Evolutionary conservation across 2,329 filamentous ascomycete species (phyloP), one percentile per base, ranked within the genome.

Genomic region (Drechslerella dactyloides): DNA sequence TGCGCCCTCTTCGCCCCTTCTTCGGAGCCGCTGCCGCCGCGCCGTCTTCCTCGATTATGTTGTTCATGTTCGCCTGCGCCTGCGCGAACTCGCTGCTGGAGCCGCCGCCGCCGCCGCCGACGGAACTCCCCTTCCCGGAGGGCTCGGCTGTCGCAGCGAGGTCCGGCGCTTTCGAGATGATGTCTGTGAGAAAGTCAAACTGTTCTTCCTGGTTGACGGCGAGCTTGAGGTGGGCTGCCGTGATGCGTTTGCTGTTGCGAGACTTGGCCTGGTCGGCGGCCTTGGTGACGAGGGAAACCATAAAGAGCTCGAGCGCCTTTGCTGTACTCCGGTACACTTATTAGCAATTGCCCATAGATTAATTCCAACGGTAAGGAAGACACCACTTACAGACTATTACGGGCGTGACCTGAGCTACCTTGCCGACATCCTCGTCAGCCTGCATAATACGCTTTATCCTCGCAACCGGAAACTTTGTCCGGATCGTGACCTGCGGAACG

Each of bases 381-480:
- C 3, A 50, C 24, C 15, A 82, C 85, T 78, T 84, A 87, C 86
- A 87, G 50, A 97, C 93, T 24, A 93, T 94, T 64, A 96, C 96
- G 15, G 93, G 93, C 0, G 94, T 97, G 73, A 97, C 94, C 80
- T 99, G 94, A 2, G 94, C 93, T 8, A 99, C 94, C 81, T 99
- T 99, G 73, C 94, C 94, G 0, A 99, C 93, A 79, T 99, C 94
- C 78, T 99, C 94, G 78, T 99, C 94, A 10, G 93, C 93, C 81
- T 99, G 94, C 94, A 99, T 97, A 77, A 99, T 97, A 57, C 94
- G 88, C 84, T 99, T 99, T 83, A 99, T 99, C 73, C 94, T 86
- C 13, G 94, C 94, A 33, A 96, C 96, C 0, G 94, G 94, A 78
- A 99, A 99, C 78, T 97, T 97, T 35, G 93, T 97, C 80, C 87